Base-by-base conservation (phyloP, 2,329 filamentous ascomycete species). In the Colletotrichum spinosum region DNA sequence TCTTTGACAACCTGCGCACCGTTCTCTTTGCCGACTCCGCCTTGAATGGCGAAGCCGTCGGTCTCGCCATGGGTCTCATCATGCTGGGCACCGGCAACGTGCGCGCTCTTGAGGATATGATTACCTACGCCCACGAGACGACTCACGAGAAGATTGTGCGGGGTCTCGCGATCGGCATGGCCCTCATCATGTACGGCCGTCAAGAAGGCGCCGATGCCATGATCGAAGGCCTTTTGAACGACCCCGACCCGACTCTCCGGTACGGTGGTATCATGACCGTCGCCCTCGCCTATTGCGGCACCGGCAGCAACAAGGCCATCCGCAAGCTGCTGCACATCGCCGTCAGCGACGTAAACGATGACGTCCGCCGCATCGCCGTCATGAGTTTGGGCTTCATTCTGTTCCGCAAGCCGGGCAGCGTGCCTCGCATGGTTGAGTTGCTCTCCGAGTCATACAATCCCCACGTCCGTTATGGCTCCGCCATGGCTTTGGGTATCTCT, bases 231-330 rank as follows among this genome's bases (percentile, higher is more conserved):
- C 89, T 99, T 2, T 86, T 99, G 41, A 94, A 93, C 69, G 96
- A 99, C 72, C 92, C 96, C 1, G 95, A 99, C 75, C 93, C 96
- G 70, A 95, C 93, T 8, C 85, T 99, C 67, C 90, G 96, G 70
- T 99, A 99, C 72, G 96, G 96, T 76, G 96, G 96, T 83, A 97
- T 99, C 78, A 93, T 99, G 89, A 97, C 96, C n/a, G 93, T 99
- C 63, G 96, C 96, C 55, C 85, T 99, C 76, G 96, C 96, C 15
- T 99, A 99, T 82, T 97, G 95, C 75, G 96, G 96, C 63, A 97
- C 93, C 45, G 93, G 95, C 70, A 97, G 94, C 86, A 99, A 99
- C 85, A 98, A 98, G 84, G 96, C 97, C 33, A 96, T 99, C 55
- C 91, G 97, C 59, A 97, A 96, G 80, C 86, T 99, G 37, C 88